Evolutionary conservation across 2,329 filamentous ascomycete species (phyloP).

Genomic region (Chaetomiaceae sp.): DNA sequence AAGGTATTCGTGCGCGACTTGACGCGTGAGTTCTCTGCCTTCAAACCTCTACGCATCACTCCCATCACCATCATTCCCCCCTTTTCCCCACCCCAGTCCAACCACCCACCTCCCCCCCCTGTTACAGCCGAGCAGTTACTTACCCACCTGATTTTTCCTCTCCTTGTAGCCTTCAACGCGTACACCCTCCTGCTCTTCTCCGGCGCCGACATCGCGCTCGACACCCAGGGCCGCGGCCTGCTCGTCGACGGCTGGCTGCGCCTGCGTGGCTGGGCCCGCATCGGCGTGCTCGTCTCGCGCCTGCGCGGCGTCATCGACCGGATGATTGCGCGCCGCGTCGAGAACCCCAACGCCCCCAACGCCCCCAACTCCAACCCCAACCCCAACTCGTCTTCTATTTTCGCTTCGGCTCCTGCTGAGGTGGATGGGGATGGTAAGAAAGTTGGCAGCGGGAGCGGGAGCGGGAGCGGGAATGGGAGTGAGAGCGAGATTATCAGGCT

Average conservation of each 20-base stretch:
- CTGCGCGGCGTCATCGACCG: conserved; percentile 82
- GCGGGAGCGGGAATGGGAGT: conserved; percentile 38
- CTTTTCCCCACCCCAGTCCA: not conserved
- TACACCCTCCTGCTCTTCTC: conserved; percentile 86
- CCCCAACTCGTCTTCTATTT: no score
- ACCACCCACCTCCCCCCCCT: not conserved
- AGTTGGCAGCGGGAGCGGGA: conserved; percentile 33
- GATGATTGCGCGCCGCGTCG: conserved; percentile 72
- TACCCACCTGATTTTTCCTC: not conserved
- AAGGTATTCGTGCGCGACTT: conserved; percentile 90
- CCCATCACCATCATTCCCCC: not conserved
- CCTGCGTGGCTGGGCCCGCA: conserved; percentile 85
- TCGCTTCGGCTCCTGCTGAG: not conserved
- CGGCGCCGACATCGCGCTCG: conserved; percentile 70
- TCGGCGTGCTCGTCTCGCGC: conserved; percentile 81
- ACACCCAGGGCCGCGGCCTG: conserved; percentile 79
- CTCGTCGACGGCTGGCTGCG: conserved; percentile 87
- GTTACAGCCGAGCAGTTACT: not conserved
- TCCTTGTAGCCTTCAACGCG: conserved; percentile 69
- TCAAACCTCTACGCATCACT: not conserved
- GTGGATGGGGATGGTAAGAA: conserved; percentile 26
- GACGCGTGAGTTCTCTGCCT: conserved; percentile 58
- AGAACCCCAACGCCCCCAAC: no score
- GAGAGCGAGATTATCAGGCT: conserved; percentile 65
- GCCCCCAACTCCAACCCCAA: no score